phyloP scores from a whole-genome alignment of 106 monocot genomes.

The Iris macrosiphon region DNA sequence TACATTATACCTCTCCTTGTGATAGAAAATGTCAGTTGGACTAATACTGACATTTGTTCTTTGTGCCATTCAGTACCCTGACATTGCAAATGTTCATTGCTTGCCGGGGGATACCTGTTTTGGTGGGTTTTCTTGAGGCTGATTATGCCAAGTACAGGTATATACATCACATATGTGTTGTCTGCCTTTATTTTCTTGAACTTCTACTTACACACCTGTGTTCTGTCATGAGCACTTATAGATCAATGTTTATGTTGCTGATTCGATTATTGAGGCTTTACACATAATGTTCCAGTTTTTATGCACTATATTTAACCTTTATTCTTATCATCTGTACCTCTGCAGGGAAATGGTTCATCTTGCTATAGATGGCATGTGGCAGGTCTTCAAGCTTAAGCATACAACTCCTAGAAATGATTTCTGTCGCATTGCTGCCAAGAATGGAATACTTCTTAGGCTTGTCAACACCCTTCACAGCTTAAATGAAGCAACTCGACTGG shows the following conservation, averaged over 20 bases:
- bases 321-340: conserved; percentile 11
- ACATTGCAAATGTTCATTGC: conserved; percentile 97
- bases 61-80: too few species aligned
- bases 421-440: conserved; percentile 88
- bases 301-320: conserved; percentile 20
- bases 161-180: background rate
- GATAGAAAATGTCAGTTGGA: background rate
- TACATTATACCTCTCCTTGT: background rate
- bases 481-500: conserved; percentile 81
- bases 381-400: conserved; percentile 84
- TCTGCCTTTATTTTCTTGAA: background rate
- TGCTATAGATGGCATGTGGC: conserved; percentile 96
- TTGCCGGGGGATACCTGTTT: conserved; percentile 85
- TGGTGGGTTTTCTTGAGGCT: conserved; percentile 84
- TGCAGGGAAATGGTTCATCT: conserved; percentile 94
- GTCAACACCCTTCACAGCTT: conserved; percentile 86
- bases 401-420: conserved; percentile 74
- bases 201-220: background rate
- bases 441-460: conserved; percentile 76
- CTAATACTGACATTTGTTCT: conserved; percentile 1
- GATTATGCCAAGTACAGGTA: conserved; percentile 97
- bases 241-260: too few species aligned
- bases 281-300: conserved; percentile 66
- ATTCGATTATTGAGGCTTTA: conserved; percentile 59
- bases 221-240: too few species aligned